These are phyloP conservation scores for Rhododendron kiyosumense DNA, from an alignment of 148 eudicot species.

Conservation along the genomic window DNA sequence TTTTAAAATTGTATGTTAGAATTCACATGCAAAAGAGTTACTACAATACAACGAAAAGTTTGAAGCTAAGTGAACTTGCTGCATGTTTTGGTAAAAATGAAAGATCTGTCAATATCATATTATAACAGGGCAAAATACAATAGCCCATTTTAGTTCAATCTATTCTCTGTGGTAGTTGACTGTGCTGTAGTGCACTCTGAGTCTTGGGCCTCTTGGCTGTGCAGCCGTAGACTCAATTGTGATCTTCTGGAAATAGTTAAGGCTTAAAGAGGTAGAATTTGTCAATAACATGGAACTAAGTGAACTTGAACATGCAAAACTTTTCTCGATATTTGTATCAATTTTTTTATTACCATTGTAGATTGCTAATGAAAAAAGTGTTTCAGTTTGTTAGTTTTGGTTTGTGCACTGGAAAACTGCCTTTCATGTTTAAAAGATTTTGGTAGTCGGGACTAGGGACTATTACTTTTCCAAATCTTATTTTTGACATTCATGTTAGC, in stretches of 20 bases:
- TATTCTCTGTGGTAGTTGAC: not conserved
- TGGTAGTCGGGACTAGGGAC: not conserved
- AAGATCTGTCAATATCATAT: not conserved
- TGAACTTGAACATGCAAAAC: not conserved
- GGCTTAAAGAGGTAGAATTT: not conserved
- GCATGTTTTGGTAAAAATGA: not conserved
- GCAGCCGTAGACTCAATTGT: not conserved
- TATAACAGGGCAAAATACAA: not conserved
- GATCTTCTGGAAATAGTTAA: not conserved
- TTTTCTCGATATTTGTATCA: not conserved
- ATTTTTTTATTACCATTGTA: not conserved
- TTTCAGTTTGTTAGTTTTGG: not conserved
- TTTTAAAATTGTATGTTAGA: not conserved
- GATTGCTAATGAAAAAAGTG: not conserved
- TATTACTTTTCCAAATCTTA: conserved; percentile 8
- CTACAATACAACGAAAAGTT: not conserved
- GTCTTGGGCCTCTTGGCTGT: not conserved
- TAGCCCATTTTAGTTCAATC: not conserved
- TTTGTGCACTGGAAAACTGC: not conserved
- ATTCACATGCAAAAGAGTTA: not conserved
- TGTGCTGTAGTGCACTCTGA: not conserved
- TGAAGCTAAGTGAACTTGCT: not conserved
- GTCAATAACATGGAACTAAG: not conserved
- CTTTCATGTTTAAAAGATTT: not conserved
- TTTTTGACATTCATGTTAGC: not conserved